These are phyloP conservation scores for Pseudoscleropodium purum DNA, from an alignment of 225 moss, liverwort and hornwort species.

Conservation along the genomic window DNA sequence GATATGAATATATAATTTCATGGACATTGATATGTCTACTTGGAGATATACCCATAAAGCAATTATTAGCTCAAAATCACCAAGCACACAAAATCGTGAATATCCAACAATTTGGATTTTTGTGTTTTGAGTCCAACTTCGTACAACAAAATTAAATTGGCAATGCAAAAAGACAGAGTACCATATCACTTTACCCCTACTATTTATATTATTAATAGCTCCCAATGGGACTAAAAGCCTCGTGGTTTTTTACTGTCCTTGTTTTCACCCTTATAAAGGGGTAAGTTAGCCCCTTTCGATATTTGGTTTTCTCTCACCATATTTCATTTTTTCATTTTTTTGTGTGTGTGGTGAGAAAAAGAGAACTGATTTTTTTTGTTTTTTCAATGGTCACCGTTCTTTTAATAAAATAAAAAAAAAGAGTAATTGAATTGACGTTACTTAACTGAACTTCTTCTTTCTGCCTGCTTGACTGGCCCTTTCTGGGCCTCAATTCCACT, in stretches of 20 bases:
- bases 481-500: not conserved
- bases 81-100: not conserved
- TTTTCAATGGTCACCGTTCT: too few relatives aligned
- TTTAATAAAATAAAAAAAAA: too few relatives aligned
- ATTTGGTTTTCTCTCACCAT: too few relatives aligned
- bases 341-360: not conserved
- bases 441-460: not conserved
- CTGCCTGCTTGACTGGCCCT: not conserved
- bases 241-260: fast-evolving
- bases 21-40: fast-evolving
- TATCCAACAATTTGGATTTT: fast-evolving
- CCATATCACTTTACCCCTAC: not conserved
- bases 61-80: not conserved
- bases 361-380: too few relatives aligned
- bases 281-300: too few relatives aligned
- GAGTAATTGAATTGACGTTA: not conserved
- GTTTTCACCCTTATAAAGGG: not conserved
- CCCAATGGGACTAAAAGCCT: not conserved
- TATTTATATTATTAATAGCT: not conserved
- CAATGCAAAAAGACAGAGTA: too few relatives aligned
- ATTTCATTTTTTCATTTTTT: not conserved
- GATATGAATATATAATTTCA: not conserved
- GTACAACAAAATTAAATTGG: too few relatives aligned
- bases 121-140: not conserved
- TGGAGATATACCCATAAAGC: fast-evolving